Evolutionary conservation across 2,329 filamentous ascomycete genomes (phyloP), one percentile per base, ranked within the genome.

Genomic region (Fusarium sp.): DNA sequence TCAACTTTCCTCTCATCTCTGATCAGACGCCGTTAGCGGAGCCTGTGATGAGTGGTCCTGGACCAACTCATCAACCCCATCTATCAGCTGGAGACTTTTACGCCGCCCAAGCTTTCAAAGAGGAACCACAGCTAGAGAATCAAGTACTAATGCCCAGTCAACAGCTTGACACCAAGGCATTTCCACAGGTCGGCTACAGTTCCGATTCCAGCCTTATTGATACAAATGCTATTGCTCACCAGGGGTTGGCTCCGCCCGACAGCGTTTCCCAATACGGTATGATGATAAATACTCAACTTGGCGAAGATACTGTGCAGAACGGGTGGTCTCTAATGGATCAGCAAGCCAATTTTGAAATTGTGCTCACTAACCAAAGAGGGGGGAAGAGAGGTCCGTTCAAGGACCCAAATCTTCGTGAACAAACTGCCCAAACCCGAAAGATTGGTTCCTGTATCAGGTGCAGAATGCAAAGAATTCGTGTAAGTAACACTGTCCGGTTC

Each of bases 381-480:
- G 82, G 82, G 17, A 83, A 83, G 69, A 79, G 88, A 17, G 88
- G 88, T 0, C 89, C 88, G 6, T 91, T 90, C 79, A 87, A 85
- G 66, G 86, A 88, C 58, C 82, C 84, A n/a, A 81, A 81, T 15
- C 82, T 86, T 36, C 85, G 88, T 31, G 83, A 88, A 69, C 83
- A 86, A 72, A 91, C 89, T 2, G 89, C 89, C 1, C 83, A 86
- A 63, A 90, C 89, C 5, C 84, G 89, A 66, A 87, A 86, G 61
- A 87, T 89, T 24, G 89, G 88, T 14, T 89, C 87, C 26, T 91
- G 89, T 75, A 87, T 91, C 66, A 84, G 89, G 49, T 91, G 89
- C 71, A 85, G 88, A 56, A 90, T 90, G 87, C 89, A 91, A 73
- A 85, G 89, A 48, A 90, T 91, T 74, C 85, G 89, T 55, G 89